phyloP scores from a whole-genome alignment of 768 basidiomycete species.

The Rhizopogon sp. region DNA sequence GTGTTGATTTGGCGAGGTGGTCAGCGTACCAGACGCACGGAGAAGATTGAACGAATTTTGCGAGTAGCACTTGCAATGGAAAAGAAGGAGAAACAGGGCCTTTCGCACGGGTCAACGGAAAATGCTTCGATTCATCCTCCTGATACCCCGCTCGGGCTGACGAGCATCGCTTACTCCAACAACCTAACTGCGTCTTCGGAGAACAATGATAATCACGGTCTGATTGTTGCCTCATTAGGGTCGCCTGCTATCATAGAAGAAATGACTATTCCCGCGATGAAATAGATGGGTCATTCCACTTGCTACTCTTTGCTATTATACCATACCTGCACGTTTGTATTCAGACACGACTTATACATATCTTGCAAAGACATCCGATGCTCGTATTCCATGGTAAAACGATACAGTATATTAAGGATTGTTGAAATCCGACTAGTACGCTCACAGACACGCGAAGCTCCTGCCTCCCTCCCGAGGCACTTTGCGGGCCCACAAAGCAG shows the following conservation, averaged over 20 bases:
- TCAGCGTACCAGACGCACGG: slow-evolving; percentile 60
- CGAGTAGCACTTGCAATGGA: slow-evolving; percentile 39
- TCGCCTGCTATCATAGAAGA: background rate
- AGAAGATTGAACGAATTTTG: slow-evolving; percentile 58
- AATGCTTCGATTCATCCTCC: background rate
- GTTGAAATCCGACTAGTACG: slow-evolving; percentile 74
- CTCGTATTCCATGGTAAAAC: slow-evolving; percentile 5
- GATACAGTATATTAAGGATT: slow-evolving; percentile 46
- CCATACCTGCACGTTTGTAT: background rate
- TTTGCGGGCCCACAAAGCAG: slow-evolving; percentile 19
- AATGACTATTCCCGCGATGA: background rate
- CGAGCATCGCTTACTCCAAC: too few species aligned
- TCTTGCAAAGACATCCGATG: background rate
- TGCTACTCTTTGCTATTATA: too few species aligned
- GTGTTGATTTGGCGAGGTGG: slow-evolving; percentile 74
- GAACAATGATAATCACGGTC: background rate
- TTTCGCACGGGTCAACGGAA: background rate
- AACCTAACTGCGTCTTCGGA: background rate
- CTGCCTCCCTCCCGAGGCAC: slow-evolving; percentile 20
- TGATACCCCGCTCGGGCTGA: background rate
- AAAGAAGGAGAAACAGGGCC: background rate
- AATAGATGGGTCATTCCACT: background rate
- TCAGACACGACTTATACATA: background rate
- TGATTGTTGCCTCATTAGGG: too few species aligned
- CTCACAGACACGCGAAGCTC: slow-evolving; percentile 27